These are phyloP conservation scores for Arachis stenosperma DNA, from an alignment of 306 rosid species.

Conservation along the genomic window DNA sequence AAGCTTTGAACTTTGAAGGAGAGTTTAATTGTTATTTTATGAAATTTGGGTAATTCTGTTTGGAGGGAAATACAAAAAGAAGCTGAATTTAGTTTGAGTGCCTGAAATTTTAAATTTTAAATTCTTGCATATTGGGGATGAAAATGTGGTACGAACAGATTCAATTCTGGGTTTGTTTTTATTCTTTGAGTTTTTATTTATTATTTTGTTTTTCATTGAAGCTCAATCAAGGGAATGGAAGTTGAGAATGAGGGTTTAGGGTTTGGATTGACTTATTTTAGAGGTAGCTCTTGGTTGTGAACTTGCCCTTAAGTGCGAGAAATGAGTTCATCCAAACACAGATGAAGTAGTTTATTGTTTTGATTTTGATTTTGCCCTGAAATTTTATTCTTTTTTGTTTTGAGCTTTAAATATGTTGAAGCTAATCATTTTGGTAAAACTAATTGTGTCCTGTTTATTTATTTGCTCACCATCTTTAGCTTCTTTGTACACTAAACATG, in stretches of 20 bases:
- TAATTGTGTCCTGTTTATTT: neutral
- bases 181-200: neutral
- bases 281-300: neutral
- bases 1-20: neutral
- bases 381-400: neutral
- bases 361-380: neutral
- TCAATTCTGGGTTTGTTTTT: neutral
- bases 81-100: neutral
- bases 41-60: neutral
- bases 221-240: slow-evolving; percentile 20
- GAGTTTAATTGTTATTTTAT: slow-evolving; percentile 5
- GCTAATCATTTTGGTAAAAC: slow-evolving; percentile 9
- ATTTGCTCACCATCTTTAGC: neutral
- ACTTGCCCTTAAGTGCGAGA: neutral
- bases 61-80: neutral
- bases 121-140: slow-evolving; percentile 22
- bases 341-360: neutral
- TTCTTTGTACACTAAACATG: neutral
- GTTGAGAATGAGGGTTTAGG: slow-evolving; percentile 4
- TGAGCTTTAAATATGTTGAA: slow-evolving; percentile 3
- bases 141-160: slow-evolving; percentile 3
- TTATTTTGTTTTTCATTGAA: slow-evolving; percentile 27
- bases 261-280: slow-evolving; percentile 21
- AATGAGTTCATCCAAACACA: neutral
- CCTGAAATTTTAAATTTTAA: neutral